Base-by-base conservation (phyloP, 306 rosid species). In the Gastrolobium bilobum region DNA sequence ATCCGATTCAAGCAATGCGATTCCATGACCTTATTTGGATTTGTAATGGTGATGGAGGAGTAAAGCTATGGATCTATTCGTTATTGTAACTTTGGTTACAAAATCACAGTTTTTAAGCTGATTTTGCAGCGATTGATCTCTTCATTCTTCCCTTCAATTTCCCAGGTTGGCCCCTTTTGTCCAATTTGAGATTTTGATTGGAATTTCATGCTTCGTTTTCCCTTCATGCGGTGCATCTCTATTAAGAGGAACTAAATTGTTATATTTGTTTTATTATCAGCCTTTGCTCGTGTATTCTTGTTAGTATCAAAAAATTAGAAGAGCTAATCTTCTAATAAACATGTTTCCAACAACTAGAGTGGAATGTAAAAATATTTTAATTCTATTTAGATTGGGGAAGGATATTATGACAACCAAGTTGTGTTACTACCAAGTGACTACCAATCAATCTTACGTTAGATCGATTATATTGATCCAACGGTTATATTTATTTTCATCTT, bases 251-350 rank as follows among this genome's bases (percentile, higher is more conserved):
- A 31, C 47, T 31, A 38, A 51, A 53, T 31, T 10, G 30, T 61
- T 71, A 8, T 51, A 5, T 47, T n/a, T n/a, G n/a, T n/a, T n/a
- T n/a, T n/a, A n/a, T n/a, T n/a, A n/a, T 51, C 5, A 11, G 43
- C 64, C 26, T 82, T 77, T 37, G 66, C 33, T 53, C 54, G 73
- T 50, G n/a, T 29, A 63, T 59, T 74, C 11, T 42, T 81, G 68
- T 56, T 39, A 26, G 67, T 14, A 26, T 42, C 30, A 35, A 14
- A 74, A 69, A 39, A 33, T 34, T 69, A 1, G n/a, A 76, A 66
- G 20, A 26, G 59, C 37, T 29, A 8, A 14, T 10, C 20, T 31
- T 64, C 14, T 43, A 9, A 33, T 4, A 38, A 60, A 59, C 43
- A 46, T 62, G 31, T 50, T 29, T 50, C 47, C 31, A 6, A 26